A percentile compares a stretch with the other conserved stretches of the same genome.
These are phyloP conservation scores for Phytophthora multivora DNA, from an alignment of 352 stramenopile genomes.

Conservation along the genomic window DNA sequence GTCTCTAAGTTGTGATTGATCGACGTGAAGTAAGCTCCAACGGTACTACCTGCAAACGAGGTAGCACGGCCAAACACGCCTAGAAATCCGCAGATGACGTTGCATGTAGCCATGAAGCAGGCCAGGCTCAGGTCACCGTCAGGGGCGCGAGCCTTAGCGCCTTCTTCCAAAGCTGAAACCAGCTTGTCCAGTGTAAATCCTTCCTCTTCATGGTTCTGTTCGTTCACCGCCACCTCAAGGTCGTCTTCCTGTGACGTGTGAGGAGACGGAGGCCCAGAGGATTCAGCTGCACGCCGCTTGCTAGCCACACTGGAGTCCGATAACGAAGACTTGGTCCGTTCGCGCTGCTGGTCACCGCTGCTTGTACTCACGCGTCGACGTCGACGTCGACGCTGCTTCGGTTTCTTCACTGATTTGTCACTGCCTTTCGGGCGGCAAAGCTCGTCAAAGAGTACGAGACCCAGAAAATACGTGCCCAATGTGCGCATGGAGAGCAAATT, in stretches of 20 bases:
- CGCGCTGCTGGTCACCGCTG: constrained; percentile 9
- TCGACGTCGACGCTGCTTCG: constrained; percentile 17
- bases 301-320: constrained; percentile 24
- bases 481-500: constrained; percentile 57
- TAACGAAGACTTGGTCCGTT: constrained; percentile 29
- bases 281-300: constrained; percentile 12
- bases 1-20: constrained; percentile 65
- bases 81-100: constrained; percentile 74
- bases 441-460: constrained; percentile 63
- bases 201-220: constrained; percentile 39
- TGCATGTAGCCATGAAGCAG: constrained; percentile 59
- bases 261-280: constrained; percentile 27
- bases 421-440: constrained; percentile 25
- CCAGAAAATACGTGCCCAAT: constrained; percentile 52
- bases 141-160: constrained; percentile 27
- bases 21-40: constrained; percentile 72
- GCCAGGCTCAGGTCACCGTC: constrained; percentile 50
- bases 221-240: constrained; percentile 62
- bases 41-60: constrained; percentile 78
- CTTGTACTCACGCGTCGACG: constrained; percentile 18
- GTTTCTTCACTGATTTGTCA: constrained; percentile 18
- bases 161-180: constrained; percentile 41
- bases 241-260: constrained; percentile 53
- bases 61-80: constrained; percentile 80
- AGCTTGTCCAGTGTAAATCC: constrained; percentile 57